These are phyloP conservation scores for Setaria italica DNA, from an alignment of 202 grass and related monocot species.

Conservation along the genomic window DNA sequence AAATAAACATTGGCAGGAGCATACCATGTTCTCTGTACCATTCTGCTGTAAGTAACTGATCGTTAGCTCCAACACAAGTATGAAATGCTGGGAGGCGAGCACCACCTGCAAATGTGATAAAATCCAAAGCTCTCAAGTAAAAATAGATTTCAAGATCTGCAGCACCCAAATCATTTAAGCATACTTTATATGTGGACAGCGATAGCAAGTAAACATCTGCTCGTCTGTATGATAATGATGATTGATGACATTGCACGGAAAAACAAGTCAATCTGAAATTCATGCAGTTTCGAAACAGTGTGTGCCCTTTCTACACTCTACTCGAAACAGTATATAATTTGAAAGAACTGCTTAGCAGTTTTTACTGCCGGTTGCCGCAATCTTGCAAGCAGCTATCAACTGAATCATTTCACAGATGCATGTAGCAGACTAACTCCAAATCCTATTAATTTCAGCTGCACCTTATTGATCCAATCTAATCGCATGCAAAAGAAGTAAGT, in stretches of 20 bases:
- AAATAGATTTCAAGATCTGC: not conserved
- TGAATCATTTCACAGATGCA: too few species aligned
- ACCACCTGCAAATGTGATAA: slow-evolving; percentile 55
- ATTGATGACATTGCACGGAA: not conserved
- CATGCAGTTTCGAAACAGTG: not conserved
- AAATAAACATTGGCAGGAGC: not conserved
- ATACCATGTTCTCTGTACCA: slow-evolving; percentile 85
- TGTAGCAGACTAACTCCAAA: not conserved
- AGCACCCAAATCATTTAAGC: not conserved
- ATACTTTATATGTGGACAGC: not conserved
- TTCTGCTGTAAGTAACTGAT: slow-evolving; percentile 72
- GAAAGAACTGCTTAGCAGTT: not conserved
- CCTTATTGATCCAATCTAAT: not conserved
- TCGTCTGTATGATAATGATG: not conserved
- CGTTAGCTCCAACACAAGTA: slow-evolving; percentile 85
- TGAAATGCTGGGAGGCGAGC: slow-evolving; percentile 84
- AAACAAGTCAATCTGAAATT: not conserved
- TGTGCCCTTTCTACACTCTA: not conserved
- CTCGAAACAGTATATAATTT: not conserved
- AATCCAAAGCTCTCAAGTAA: not conserved
- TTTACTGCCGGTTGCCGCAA: not conserved
- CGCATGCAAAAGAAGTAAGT: not conserved
- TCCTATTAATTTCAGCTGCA: not conserved
- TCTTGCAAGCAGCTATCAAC: not conserved
- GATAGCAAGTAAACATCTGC: not conserved